These are phyloP conservation scores for Candida pseudoviswanathii DNA, from an alignment of 1,139 yeast species.

Conservation along the genomic window DNA sequence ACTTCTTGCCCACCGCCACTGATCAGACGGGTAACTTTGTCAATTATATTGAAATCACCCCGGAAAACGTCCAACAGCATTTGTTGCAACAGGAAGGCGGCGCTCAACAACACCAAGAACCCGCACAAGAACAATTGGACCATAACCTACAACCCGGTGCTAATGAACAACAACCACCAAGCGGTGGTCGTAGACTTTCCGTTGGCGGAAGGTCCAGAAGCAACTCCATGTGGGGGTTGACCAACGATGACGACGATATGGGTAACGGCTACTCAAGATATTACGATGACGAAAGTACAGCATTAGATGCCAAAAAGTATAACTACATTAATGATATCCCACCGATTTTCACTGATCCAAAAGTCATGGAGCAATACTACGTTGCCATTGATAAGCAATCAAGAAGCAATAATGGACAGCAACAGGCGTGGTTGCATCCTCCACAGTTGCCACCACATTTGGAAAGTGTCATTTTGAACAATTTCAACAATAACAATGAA, in stretches of 20 bases:
- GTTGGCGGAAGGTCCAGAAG: constrained; percentile 28
- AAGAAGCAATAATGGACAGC: constrained; percentile 60
- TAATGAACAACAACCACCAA: constrained; percentile 8
- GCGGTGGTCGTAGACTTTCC: constrained; percentile 26
- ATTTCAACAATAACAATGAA: constrained; percentile 49
- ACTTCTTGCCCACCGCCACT: constrained; percentile 51
- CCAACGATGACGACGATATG: constrained; percentile 74
- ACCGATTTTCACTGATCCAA: constrained; percentile 83
- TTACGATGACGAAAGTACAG: constrained; percentile 34
- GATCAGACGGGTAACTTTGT: constrained; percentile 56
- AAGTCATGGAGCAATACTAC: constrained; percentile 62
- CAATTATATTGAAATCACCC: constrained; percentile 50
- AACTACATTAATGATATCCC: constrained; percentile 77
- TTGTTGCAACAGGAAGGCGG: constrained; percentile 23
- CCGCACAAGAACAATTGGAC: constrained; percentile 8
- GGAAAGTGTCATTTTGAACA: constrained; percentile 49
- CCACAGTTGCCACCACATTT: constrained; percentile 56
- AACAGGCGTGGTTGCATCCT: constrained; percentile 68
- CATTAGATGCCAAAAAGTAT: constrained; percentile 19
- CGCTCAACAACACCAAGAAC: constrained; percentile 16
- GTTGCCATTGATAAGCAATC: constrained; percentile 72
- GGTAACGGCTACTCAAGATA: constrained; percentile 76
- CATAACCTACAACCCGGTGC: constrained; percentile 12
- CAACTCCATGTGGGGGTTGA: constrained; percentile 58
- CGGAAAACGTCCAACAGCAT: constrained; percentile 38